These are phyloP conservation scores for Wickerhamomyces pijperi DNA, from an alignment of 805 yeast genomes.

Conservation along the genomic window DNA sequence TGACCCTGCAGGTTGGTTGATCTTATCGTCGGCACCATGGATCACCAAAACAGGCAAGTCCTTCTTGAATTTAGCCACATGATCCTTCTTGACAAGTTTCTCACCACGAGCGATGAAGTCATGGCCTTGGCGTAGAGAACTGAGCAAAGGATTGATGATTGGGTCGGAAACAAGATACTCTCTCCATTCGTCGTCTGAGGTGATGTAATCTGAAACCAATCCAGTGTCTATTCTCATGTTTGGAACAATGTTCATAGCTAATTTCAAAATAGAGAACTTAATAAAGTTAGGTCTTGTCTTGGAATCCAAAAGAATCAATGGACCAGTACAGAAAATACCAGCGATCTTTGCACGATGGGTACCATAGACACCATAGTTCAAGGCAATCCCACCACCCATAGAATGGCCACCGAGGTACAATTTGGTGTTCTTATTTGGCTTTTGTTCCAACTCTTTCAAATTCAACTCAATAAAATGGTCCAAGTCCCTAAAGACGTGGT, in stretches of 20 bases:
- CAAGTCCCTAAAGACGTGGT: conserved; percentile 45
- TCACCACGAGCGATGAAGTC: conserved; percentile 58
- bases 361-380: conserved; percentile 54
- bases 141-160: conserved; percentile 33
- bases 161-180: conserved; percentile 33
- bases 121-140: conserved; percentile 42
- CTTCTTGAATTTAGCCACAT: conserved; percentile 20
- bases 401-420: conserved; percentile 57
- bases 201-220: conserved; percentile 37
- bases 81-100: conserved; percentile 28
- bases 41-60: conserved; percentile 38
- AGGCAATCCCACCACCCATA: conserved; percentile 70
- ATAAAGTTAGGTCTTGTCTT: conserved; percentile 42
- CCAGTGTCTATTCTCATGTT: conserved; percentile 42
- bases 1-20: conserved; percentile 32
- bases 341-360: conserved; percentile 32
- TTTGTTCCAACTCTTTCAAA: conserved; percentile 22
- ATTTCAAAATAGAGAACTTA: conserved; percentile 30
- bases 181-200: conserved; percentile 35
- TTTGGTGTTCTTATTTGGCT: no score
- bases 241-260: conserved; percentile 32
- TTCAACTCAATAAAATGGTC: conserved; percentile 41
- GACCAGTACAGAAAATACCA: conserved; percentile 44
- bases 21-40: conserved; percentile 55
- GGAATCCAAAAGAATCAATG: conserved; percentile 49